A percentile compares a stretch with the other conserved stretches of the same genome.
These are phyloP conservation scores for Eleusine coracana DNA, from an alignment of 176 grass and related monocot species.

Conservation along the genomic window DNA sequence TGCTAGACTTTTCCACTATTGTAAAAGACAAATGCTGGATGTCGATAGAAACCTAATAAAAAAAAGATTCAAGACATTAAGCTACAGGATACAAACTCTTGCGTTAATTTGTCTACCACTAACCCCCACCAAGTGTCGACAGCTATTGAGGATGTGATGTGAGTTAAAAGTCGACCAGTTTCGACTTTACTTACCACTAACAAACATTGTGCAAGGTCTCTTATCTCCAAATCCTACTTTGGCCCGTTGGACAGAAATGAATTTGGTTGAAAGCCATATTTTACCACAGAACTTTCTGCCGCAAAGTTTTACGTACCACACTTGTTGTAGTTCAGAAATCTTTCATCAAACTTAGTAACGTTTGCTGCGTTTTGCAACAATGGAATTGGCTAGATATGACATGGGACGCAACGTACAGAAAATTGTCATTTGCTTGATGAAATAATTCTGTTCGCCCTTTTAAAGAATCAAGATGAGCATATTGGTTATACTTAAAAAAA, in stretches of 20 bases:
- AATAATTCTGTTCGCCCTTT: not conserved
- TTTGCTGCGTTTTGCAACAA: not conserved
- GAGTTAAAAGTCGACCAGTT: constrained; percentile 1
- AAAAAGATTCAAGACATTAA: constrained; percentile 11
- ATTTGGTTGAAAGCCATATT: not conserved
- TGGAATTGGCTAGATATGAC: not conserved
- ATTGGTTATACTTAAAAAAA: no score
- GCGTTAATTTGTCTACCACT: constrained; percentile 24
- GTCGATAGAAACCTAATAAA: constrained; percentile 41
- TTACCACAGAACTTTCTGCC: not conserved
- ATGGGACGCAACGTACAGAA: not conserved
- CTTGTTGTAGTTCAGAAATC: not conserved
- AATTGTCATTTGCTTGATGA: not conserved
- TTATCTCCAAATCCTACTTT: not conserved
- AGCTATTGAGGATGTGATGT: not conserved
- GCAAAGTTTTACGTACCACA: not conserved
- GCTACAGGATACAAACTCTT: constrained; percentile 20
- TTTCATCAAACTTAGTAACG: not conserved
- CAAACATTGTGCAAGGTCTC: not conserved
- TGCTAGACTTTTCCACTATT: not conserved
- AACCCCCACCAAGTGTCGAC: not conserved
- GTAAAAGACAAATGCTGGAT: constrained; percentile 29
- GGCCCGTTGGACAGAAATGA: not conserved
- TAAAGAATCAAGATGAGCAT: no score
- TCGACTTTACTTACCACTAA: not conserved